Evolutionary conservation across 768 basidiomycete genomes (phyloP), one percentile per base, ranked within the genome.

Genomic region (Tylopilus felleus): DNA sequence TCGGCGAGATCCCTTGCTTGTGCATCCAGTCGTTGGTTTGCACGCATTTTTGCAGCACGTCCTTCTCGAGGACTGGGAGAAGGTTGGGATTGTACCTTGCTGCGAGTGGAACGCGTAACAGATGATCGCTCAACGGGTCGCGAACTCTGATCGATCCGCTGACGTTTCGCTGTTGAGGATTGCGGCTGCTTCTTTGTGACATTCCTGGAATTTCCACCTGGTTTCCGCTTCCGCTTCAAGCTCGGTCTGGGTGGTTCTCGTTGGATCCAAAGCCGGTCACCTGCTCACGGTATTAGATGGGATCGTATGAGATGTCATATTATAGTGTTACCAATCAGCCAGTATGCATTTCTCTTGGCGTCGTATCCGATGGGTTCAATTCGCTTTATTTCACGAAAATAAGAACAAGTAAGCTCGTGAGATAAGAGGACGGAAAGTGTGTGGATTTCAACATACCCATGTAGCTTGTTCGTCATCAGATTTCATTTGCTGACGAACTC

Each of bases 311-410:
- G 48, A 41, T 21, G 47, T 14, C 25, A 31, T 8, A 19, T 31
- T 21, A 8, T 33, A 74, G 35, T 71, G 88, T 88, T 78, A 40
- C 92, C 91, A 58, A 94, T 88, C 22, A 92, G 70, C 90, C 90
- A 93, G 65, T 92, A 93, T 0, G 86, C 84, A 66, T 92, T 91
- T 8, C 74, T 75, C 64, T 85, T 85, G 38, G 80, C 79, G 61
- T 93, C 92, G 59, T 88, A 91, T 7, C 92, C 92, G 56, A 93
- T 81, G 9, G 92, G 91, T 62, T 92, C 88, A 51, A 88, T 83
- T 23, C 92, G 86, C 92, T 94, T 52, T 36, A 46, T 65, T 38
- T 49, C 47, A 47, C 43, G 28, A 38, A 29, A 48, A 45, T n/a
- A n/a, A n/a, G n/a, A n/a, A n/a, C n/a, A 19, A 42, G 22, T 23